Evolutionary conservation across 176 grass and related monocot genomes (phyloP).

Genomic region (Aegilops speltoides): DNA sequence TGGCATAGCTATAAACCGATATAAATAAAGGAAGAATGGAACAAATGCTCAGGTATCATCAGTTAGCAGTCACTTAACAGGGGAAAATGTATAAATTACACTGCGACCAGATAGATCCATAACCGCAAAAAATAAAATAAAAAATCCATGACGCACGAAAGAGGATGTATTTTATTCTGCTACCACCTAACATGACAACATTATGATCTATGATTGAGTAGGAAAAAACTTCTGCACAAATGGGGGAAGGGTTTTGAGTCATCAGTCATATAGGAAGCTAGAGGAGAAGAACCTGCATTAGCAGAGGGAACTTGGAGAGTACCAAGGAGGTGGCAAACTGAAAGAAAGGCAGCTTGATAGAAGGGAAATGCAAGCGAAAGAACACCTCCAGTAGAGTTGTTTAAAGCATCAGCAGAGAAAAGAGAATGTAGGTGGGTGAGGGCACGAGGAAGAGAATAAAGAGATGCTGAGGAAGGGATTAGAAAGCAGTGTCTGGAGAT

Average conservation of each 20-base stretch:
- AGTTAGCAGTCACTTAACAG: not conserved
- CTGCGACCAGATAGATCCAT: not conserved
- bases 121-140: not conserved
- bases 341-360: not conserved
- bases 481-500: not conserved
- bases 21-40: not conserved
- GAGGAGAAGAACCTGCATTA: not conserved
- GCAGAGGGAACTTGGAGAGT: not conserved
- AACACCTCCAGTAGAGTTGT: not conserved
- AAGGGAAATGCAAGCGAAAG: not conserved
- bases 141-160: not conserved
- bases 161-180: not conserved
- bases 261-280: not conserved
- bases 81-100: not conserved
- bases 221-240: not conserved
- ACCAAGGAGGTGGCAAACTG: not conserved
- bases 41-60: not conserved
- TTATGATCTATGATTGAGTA: not conserved
- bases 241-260: not conserved
- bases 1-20: not conserved
- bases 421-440: not conserved
- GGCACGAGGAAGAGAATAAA: not conserved
- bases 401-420: not conserved
- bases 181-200: not conserved
- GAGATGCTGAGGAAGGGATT: not conserved